Evolutionary conservation across 169 alveolate genomes (phyloP), one percentile per base, ranked within the genome.

Genomic region (Cytauxzoon felis): DNA sequence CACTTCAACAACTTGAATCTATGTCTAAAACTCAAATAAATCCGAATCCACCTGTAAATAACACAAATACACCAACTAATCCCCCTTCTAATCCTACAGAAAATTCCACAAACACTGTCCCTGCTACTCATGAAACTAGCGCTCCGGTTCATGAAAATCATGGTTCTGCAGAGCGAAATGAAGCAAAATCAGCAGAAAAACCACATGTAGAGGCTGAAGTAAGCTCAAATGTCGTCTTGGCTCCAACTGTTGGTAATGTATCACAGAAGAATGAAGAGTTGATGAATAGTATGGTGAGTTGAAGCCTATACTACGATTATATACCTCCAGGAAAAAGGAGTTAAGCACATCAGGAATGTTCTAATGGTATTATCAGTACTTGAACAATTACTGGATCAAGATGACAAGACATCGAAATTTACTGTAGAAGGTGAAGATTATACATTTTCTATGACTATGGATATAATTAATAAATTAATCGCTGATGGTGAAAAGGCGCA

Each of bases 281-380:
- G 1, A 40, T 43, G 21, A 30, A 42, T n/a, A 4, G 5, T 33
- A 43, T 43, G 69, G 69, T 59, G 18, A 21, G 69, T 43, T 4
- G 32, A 11, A 5, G 42, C 38, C 30, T 40, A 30, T 51, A 5
- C 13, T 29, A 18, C 61, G 9, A 8, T 40, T 21, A 33, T 5
- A 33, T 59, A n/a, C n/a, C n/a, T n/a, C n/a, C 50, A 73, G 84
- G 84, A 73, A 73, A 19, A 43, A 9, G 69, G 78, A 7, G 34
- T 73, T 29, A 78, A 60, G 49, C 54, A 36, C 40, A 21, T 73
- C n/a, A 63, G 72, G 62, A 38, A 36, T 13, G 49, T 63, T 21
- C 26, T 63, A 13, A 41, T 49, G 45, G 32, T 11, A 11, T 23
- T 63, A 4, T 57, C 84, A 34, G 34, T 36, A 9, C 34, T 73